Percentiles rank a stretch among this genome's conserved stretches.
Conservation (phyloP, 1,284 basidiomycete genomes). For the Meripilus lineatus region DNA sequence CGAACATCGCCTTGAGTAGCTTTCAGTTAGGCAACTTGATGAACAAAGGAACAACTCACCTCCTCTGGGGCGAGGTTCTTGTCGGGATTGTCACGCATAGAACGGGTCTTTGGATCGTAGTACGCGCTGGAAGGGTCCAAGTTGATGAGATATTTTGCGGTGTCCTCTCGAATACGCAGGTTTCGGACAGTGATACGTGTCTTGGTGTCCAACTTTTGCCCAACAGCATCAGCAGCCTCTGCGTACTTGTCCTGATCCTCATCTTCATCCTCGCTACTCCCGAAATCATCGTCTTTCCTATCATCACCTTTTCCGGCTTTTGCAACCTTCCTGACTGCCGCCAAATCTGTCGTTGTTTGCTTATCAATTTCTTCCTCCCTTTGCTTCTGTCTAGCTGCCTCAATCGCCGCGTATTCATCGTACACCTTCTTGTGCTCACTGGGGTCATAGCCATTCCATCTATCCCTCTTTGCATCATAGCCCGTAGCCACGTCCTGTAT, state of each 20-base stretch:
- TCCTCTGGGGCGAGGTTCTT: slow-evolving; percentile 80
- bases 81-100: slow-evolving; percentile 96
- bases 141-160: slow-evolving; percentile 98
- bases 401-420: slow-evolving; percentile 92
- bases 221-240: slow-evolving; percentile 94
- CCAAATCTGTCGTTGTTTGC: slow-evolving; percentile 86
- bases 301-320: slow-evolving; percentile 53
- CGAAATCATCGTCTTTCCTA: slow-evolving; percentile 84
- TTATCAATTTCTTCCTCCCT: slow-evolving; percentile 98
- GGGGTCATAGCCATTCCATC: slow-evolving; percentile 98
- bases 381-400: slow-evolving; percentile 84
- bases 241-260: slow-evolving; percentile 96
- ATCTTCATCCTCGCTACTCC: slow-evolving; percentile 93
- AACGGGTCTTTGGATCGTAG: slow-evolving; percentile 99
- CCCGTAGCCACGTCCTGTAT: slow-evolving; percentile 78
- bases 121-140: slow-evolving; percentile 94
- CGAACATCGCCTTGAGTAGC: slow-evolving; percentile 71
- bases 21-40: slow-evolving; percentile 6
- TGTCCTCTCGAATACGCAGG: slow-evolving; percentile 97
- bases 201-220: slow-evolving; percentile 97
- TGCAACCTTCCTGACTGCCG: slow-evolving; percentile 48
- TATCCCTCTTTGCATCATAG: slow-evolving; percentile 94
- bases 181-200: slow-evolving; percentile 98
- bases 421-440: slow-evolving; percentile 83
- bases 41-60: slow-evolving; percentile 38